These are phyloP conservation scores for Eleusine indica DNA, from an alignment of 176 grass and related monocot genomes.

Conservation along the genomic window DNA sequence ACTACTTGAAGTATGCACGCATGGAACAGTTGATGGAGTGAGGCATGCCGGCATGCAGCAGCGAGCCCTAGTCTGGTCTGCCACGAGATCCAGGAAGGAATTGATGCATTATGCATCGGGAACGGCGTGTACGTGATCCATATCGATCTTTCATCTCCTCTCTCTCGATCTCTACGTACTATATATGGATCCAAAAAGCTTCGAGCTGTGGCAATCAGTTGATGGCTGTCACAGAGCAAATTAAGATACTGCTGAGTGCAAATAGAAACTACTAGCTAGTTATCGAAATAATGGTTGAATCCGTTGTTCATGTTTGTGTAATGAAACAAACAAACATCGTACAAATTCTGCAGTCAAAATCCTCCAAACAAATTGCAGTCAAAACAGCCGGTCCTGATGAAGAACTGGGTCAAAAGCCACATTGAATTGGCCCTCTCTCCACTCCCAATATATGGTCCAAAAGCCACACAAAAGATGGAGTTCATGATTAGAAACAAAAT, in stretches of 20 bases:
- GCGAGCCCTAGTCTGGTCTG: neutral
- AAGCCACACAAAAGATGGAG: slow-evolving; percentile 55
- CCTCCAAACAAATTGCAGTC: neutral
- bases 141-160: slow-evolving; percentile 3
- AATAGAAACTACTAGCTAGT: too few species aligned
- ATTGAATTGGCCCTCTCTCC: slow-evolving; percentile 29
- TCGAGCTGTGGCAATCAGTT: too few species aligned
- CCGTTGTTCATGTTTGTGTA: too few species aligned
- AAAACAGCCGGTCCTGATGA: neutral
- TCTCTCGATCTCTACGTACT: neutral
- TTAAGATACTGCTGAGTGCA: too few species aligned
- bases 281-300: too few species aligned
- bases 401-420: slow-evolving; percentile 40
- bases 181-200: neutral
- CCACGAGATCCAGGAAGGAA: neutral
- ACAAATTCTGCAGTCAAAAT: too few species aligned
- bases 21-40: neutral
- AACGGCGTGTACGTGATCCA: slow-evolving; percentile 18
- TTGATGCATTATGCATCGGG: neutral
- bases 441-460: slow-evolving; percentile 46
- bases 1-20: slow-evolving; percentile 2
- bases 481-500: slow-evolving; percentile 58
- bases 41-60: neutral
- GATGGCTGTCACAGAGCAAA: too few species aligned
- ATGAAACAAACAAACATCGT: too few species aligned